A percentile compares a stretch with the other conserved stretches of the same genome.
Evolutionary conservation across 176 grass and related monocot species (phyloP).

Genomic region (Areca catechu): DNA sequence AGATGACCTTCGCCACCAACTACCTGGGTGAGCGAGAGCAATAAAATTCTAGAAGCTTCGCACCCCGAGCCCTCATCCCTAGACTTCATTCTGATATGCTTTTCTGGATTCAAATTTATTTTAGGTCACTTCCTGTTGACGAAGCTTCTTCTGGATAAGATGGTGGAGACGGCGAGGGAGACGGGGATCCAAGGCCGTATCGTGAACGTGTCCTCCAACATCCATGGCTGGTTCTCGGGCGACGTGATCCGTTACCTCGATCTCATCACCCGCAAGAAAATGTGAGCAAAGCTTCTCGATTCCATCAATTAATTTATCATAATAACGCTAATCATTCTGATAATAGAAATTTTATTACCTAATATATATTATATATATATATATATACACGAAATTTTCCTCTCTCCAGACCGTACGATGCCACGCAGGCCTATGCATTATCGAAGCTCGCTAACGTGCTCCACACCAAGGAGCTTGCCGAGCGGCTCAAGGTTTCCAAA

Average conservation of each 20-base stretch:
- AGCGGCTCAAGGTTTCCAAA: slow-evolving; percentile 43
- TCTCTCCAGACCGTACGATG: slow-evolving; percentile 54
- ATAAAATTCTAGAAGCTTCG: too few species aligned
- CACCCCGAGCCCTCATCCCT: too few species aligned
- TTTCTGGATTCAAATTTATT: too few species aligned
- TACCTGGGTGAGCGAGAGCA: slow-evolving; percentile 39
- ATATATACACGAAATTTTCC: neutral
- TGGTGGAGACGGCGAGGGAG: slow-evolving; percentile 9
- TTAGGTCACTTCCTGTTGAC: slow-evolving; percentile 81
- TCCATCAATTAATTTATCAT: neutral
- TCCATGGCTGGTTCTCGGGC: slow-evolving; percentile 88
- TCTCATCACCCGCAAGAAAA: slow-evolving; percentile 62
- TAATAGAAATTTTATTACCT: too few species aligned
- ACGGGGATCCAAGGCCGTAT: slow-evolving; percentile 17
- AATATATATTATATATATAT: too few species aligned
- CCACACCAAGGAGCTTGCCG: slow-evolving; percentile 62
- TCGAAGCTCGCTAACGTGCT: slow-evolving; percentile 85
- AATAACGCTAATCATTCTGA: too few species aligned
- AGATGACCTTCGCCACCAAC: slow-evolving; percentile 99
- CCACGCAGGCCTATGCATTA: slow-evolving; percentile 76
- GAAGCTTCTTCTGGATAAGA: slow-evolving; percentile 39
- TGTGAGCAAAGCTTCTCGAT: slow-evolving; percentile 29
- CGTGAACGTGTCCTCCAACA: neutral
- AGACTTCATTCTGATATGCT: too few species aligned
- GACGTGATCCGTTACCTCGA: slow-evolving; percentile 67